phyloP scores from a whole-genome alignment of 192 early-diverging fungal species.

The Backusella sp. region DNA sequence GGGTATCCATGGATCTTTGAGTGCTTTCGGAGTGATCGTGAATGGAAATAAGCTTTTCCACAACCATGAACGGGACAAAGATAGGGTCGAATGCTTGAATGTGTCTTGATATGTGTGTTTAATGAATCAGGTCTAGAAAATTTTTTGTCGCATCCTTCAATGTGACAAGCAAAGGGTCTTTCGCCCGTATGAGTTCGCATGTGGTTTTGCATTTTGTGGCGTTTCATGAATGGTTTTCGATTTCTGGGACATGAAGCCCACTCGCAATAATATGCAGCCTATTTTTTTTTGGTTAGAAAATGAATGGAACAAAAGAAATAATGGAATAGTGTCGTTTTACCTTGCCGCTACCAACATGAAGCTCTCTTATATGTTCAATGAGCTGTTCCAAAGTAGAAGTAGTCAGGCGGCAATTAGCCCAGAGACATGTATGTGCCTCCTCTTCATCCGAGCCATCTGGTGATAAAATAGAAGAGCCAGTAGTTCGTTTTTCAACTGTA shows the following conservation, averaged over 20 bases:
- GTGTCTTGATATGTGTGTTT: slow-evolving; percentile 61
- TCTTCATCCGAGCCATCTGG: slow-evolving; percentile 9
- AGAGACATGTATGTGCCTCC: slow-evolving; percentile 1
- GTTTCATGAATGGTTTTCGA: slow-evolving; percentile 61
- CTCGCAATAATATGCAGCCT: slow-evolving; percentile 46
- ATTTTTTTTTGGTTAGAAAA: not conserved
- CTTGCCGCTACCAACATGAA: slow-evolving; percentile 54
- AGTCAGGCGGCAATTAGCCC: not conserved
- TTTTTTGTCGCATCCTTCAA: slow-evolving; percentile 58
- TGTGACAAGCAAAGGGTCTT: slow-evolving; percentile 62
- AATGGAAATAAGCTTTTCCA: slow-evolving; percentile 58
- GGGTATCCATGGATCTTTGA: slow-evolving; percentile 42
- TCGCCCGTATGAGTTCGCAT: slow-evolving; percentile 74
- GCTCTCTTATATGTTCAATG: slow-evolving; percentile 47
- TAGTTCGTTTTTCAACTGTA: not conserved
- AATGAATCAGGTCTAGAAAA: slow-evolving; percentile 75
- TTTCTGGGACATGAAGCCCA: slow-evolving; percentile 45
- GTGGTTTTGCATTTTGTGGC: slow-evolving; percentile 69
- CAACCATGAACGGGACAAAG: slow-evolving; percentile 46
- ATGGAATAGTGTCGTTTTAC: slow-evolving; percentile 25
- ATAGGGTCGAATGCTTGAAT: slow-evolving; percentile 52
- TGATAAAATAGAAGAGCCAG: not conserved
- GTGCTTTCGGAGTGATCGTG: slow-evolving; percentile 57
- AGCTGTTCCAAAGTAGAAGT: slow-evolving; percentile 14
- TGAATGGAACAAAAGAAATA: not conserved